Evolutionary conservation across 1,284 basidiomycete species (phyloP).

Genomic region (Pseudozyma hubeiensis): DNA sequence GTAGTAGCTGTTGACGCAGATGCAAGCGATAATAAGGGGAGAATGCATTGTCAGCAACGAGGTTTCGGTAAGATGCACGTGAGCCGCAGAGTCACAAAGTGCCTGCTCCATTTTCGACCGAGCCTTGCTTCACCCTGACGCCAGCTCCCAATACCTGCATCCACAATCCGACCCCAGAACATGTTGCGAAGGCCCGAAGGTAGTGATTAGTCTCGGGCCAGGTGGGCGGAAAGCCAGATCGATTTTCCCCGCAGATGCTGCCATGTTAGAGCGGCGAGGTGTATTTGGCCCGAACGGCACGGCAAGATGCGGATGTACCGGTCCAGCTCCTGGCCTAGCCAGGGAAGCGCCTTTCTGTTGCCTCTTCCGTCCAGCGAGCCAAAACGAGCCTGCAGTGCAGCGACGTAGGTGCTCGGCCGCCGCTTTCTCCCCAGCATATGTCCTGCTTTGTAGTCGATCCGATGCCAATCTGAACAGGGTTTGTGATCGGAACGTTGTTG

Average conservation of each 20-base stretch:
- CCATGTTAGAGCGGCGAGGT: neutral
- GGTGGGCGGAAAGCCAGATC: neutral
- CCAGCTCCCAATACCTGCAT: too few relatives aligned
- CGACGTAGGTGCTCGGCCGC: neutral
- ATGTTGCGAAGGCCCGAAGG: neutral
- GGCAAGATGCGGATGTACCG: conserved; percentile 15
- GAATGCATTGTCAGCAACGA: too few relatives aligned
- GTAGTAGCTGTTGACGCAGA: conserved; percentile 78
- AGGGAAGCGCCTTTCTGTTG: neutral
- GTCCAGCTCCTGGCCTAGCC: conserved; percentile 4
- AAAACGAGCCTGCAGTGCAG: neutral
- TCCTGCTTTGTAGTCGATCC: neutral
- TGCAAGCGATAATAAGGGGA: too few relatives aligned
- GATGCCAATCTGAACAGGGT: too few relatives aligned
- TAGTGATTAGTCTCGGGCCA: neutral
- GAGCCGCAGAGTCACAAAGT: too few relatives aligned
- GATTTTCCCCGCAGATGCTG: neutral
- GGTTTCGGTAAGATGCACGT: too few relatives aligned
- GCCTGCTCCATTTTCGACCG: too few relatives aligned
- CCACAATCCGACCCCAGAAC: too few relatives aligned
- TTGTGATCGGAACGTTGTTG: neutral
- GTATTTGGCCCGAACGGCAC: conserved; percentile 13
- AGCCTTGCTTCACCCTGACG: too few relatives aligned
- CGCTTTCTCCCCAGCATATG: neutral
- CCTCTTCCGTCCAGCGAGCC: neutral